Percentiles rank a stretch among this genome's conserved stretches.
phyloP scores from a whole-genome alignment of 768 basidiomycete genomes.

The Chlorophyllum brunneum region DNA sequence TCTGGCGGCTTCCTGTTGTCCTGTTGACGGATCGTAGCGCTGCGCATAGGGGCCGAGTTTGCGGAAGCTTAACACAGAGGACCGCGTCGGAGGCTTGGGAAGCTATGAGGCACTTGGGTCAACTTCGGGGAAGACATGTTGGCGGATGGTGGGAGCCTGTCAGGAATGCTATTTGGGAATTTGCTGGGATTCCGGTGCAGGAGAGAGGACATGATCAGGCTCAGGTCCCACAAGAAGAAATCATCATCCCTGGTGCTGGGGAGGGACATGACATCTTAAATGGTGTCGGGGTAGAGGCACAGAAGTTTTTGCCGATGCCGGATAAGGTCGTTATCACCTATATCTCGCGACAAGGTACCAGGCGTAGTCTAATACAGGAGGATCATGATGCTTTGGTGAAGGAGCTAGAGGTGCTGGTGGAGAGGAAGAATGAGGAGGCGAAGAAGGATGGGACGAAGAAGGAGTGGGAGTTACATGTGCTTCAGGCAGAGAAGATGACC shows the following conservation, averaged over 20 bases:
- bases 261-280: slow-evolving; percentile 19
- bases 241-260: slow-evolving; percentile 10
- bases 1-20: slow-evolving; percentile 69
- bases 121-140: slow-evolving; percentile 35
- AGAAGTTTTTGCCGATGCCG: slow-evolving; percentile 35
- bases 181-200: slow-evolving; percentile 40
- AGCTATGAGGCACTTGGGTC: slow-evolving; percentile 34
- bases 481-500: slow-evolving; percentile 60
- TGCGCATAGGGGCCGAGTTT: slow-evolving; percentile 60
- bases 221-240: slow-evolving; percentile 9
- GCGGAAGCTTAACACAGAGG: slow-evolving; percentile 63
- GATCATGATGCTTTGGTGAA: slow-evolving; percentile 54
- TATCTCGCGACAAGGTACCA: slow-evolving; percentile 60
- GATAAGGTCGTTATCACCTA: slow-evolving; percentile 66
- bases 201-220: slow-evolving; percentile 3
- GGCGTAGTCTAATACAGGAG: slow-evolving; percentile 48
- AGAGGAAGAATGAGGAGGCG: slow-evolving; percentile 28
- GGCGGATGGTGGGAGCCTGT: slow-evolving; percentile 82
- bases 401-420: slow-evolving; percentile 48
- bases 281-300: slow-evolving; percentile 18
- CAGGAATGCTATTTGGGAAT: slow-evolving; percentile 59
- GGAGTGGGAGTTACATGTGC: slow-evolving; percentile 57
- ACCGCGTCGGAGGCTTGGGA: slow-evolving; percentile 70
- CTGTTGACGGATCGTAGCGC: slow-evolving; percentile 76
- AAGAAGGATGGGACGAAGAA: slow-evolving; percentile 13